Conservation (phyloP, 176 grass and related monocot genomes). For the Juncus effusus region DNA sequence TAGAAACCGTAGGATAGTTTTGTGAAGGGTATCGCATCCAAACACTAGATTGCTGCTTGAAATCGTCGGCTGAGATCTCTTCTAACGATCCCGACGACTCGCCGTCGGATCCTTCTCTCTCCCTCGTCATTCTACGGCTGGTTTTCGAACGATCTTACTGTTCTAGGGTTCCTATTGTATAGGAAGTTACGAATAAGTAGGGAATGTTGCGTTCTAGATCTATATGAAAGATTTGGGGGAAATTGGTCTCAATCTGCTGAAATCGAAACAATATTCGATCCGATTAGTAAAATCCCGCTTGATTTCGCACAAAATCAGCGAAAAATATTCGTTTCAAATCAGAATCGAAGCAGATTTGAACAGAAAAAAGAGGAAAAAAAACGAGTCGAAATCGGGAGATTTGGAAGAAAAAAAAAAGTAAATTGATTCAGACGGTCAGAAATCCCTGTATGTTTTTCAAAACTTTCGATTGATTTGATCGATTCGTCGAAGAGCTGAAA, state of each 20-base stretch:
- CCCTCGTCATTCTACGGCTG: slow-evolving; percentile 36
- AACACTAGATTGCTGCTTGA: slow-evolving; percentile 59
- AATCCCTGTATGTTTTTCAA: background rate
- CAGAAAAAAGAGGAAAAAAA: slow-evolving; percentile 1
- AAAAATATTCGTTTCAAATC: background rate
- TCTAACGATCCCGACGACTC: slow-evolving; percentile 65
- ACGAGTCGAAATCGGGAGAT: background rate
- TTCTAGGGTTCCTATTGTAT: slow-evolving; percentile 26
- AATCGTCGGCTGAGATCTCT: slow-evolving; percentile 68
- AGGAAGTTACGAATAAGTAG: background rate
- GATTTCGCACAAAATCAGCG: too few species aligned
- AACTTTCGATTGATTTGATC: background rate
- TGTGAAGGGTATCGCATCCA: slow-evolving; percentile 77
- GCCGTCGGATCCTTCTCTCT: slow-evolving; percentile 46
- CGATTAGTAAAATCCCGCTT: too few species aligned
- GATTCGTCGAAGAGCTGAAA: background rate
- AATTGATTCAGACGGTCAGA: slow-evolving; percentile 11
- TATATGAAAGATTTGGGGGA: background rate
- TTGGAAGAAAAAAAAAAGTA: background rate
- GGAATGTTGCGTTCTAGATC: slow-evolving; percentile 16
- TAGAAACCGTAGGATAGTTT: slow-evolving; percentile 60
- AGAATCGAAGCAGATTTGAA: slow-evolving; percentile 12
- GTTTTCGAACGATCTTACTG: slow-evolving; percentile 24
- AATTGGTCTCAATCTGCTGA: slow-evolving; percentile 1
- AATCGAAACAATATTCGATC: too few species aligned